Conservation (phyloP, 169 alveolate genomes). For the Plasmodium knowlesi region DNA sequence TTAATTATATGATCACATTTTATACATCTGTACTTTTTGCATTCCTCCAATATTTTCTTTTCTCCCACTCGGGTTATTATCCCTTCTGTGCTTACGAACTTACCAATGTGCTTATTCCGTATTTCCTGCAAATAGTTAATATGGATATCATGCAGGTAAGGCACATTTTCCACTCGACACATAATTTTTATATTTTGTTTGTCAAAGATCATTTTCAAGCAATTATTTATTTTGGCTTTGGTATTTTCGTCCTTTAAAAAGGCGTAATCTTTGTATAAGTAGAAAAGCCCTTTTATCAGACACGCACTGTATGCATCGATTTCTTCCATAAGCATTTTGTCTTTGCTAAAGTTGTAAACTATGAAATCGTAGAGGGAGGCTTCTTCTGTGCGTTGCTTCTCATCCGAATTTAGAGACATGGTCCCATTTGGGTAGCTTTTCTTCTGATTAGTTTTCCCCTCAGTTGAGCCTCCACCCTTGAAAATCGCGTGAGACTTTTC, state of each 20-base stretch:
- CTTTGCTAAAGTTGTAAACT: constrained; percentile 41
- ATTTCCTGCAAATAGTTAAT: constrained; percentile 41
- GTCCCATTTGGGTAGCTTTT: not conserved
- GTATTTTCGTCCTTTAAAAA: constrained; percentile 32
- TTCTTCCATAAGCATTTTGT: constrained; percentile 34
- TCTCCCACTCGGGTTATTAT: constrained; percentile 77
- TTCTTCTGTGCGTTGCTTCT: not conserved
- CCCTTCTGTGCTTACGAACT: constrained; percentile 59
- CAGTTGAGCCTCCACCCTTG: not conserved
- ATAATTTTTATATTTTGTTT: constrained; percentile 50
- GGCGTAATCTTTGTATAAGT: constrained; percentile 20
- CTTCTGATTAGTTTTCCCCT: not conserved
- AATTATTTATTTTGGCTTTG: constrained; percentile 56
- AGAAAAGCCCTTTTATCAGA: constrained; percentile 42
- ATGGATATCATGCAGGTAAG: constrained; percentile 50
- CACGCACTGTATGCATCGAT: constrained; percentile 52
- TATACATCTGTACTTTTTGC: constrained; percentile 79
- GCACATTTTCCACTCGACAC: constrained; percentile 45
- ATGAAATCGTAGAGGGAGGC: constrained; percentile 15
- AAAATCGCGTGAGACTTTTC: not conserved
- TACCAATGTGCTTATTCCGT: constrained; percentile 60
- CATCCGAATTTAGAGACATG: not conserved
- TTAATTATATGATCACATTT: constrained; percentile 77
- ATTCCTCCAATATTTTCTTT: constrained; percentile 78
- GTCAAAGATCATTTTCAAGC: constrained; percentile 60